These are phyloP conservation scores for Datisca glomerata DNA, from an alignment of 306 rosid species.

Conservation along the genomic window DNA sequence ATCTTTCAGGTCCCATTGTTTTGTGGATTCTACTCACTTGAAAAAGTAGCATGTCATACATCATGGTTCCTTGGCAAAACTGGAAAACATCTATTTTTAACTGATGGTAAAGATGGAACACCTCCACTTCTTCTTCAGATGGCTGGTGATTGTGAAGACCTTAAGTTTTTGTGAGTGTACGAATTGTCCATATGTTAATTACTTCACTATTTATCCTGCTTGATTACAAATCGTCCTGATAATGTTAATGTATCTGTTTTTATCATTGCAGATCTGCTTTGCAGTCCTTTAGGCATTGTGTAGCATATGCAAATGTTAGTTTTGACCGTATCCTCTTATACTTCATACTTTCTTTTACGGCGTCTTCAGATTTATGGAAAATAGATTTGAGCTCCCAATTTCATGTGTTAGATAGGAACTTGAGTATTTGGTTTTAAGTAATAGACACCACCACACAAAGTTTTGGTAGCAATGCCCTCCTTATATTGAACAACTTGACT, in stretches of 20 bases:
- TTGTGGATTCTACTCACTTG: conserved; percentile 52
- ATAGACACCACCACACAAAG: background rate
- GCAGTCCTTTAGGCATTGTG: conserved; percentile 64
- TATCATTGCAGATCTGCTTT: conserved; percentile 70
- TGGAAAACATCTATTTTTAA: conserved; percentile 63
- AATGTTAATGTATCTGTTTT: conserved; percentile 6
- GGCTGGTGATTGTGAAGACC: conserved; percentile 55
- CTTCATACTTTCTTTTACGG: no score
- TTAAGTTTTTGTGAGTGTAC: conserved; percentile 56
- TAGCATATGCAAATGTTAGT: conserved; percentile 64
- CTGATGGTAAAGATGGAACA: conserved; percentile 46
- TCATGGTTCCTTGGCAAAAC: conserved; percentile 60
- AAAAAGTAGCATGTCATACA: conserved; percentile 41
- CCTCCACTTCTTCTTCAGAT: conserved; percentile 84
- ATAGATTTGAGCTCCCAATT: no score
- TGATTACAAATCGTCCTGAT: conserved; percentile 8
- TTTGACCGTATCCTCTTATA: conserved; percentile 62
- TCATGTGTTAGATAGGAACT: no score
- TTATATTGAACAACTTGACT: conserved; percentile 33
- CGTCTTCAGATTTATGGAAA: no score
- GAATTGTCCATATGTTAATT: background rate
- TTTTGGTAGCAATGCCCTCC: background rate
- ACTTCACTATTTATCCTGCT: background rate
- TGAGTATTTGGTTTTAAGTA: background rate
- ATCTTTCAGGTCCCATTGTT: conserved; percentile 57